These are phyloP conservation scores for Paradendryphiella salina DNA, from an alignment of 2,329 filamentous ascomycete species.

Conservation along the genomic window DNA sequence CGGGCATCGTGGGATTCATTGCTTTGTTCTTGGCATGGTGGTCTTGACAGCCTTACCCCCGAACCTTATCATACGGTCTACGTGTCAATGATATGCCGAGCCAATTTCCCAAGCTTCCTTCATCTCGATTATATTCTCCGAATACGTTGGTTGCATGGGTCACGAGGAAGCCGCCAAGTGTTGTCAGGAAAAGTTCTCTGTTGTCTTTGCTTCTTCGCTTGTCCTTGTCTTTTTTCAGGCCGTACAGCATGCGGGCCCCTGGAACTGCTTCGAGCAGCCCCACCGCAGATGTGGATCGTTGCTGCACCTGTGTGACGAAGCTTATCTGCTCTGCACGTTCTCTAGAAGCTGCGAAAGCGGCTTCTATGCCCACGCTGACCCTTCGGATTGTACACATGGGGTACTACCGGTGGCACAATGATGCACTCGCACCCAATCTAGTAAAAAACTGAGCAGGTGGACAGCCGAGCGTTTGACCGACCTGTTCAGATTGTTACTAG, in stretches of 20 bases:
- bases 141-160: not conserved
- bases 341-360: too few species aligned
- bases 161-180: not conserved
- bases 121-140: conserved; percentile 6
- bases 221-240: too few species aligned
- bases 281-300: too few species aligned
- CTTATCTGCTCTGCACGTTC: too few species aligned
- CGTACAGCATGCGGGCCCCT: too few species aligned
- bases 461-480: too few species aligned
- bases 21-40: not conserved
- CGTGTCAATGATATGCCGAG: not conserved
- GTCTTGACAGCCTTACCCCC: not conserved
- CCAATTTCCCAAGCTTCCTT: not conserved
- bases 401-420: conserved; percentile 7
- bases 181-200: not conserved
- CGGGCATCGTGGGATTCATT: not conserved
- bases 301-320: too few species aligned
- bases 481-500: too few species aligned
- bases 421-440: too few species aligned
- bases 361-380: too few species aligned
- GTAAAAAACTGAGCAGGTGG: too few species aligned
- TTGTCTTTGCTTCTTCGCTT: not conserved
- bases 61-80: not conserved
- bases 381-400: conserved; percentile 7
- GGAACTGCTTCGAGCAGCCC: too few species aligned